A percentile compares a stretch with the other conserved stretches of the same genome.
phyloP scores from a whole-genome alignment of 176 grass and related monocot species.

The Triticum urartu region DNA sequence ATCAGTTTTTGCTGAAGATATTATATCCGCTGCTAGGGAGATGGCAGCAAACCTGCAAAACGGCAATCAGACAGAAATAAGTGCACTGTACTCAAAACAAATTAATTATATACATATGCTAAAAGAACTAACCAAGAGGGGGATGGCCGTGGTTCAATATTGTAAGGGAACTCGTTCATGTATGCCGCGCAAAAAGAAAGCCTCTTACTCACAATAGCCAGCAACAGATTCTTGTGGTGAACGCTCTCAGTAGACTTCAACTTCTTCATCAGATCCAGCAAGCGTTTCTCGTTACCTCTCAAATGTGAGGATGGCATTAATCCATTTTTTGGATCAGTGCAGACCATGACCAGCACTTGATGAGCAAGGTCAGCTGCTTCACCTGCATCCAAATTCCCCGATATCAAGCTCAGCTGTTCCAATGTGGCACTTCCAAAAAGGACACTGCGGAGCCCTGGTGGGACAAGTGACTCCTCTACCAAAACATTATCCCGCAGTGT shows the following conservation, averaged over 20 bases:
- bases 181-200: slow-evolving; percentile 74
- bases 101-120: neutral
- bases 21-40: slow-evolving; percentile 74
- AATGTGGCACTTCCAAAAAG: slow-evolving; percentile 88
- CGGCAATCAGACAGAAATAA: slow-evolving; percentile 28
- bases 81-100: slow-evolving; percentile 20
- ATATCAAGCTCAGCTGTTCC: slow-evolving; percentile 79
- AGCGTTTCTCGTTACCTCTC: slow-evolving; percentile 82
- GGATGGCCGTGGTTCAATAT: slow-evolving; percentile 58
- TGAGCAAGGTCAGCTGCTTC: slow-evolving; percentile 63
- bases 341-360: slow-evolving; percentile 80
- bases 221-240: slow-evolving; percentile 71
- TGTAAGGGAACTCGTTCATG: slow-evolving; percentile 81
- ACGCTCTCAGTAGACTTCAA: slow-evolving; percentile 63
- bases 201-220: slow-evolving; percentile 62
- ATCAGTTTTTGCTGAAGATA: slow-evolving; percentile 61
- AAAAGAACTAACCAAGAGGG: slow-evolving; percentile 74
- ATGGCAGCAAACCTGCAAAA: slow-evolving; percentile 75
- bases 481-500: slow-evolving; percentile 69
- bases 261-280: slow-evolving; percentile 89
- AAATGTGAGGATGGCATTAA: slow-evolving; percentile 73
- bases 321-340: slow-evolving; percentile 86
- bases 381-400: slow-evolving; percentile 60
- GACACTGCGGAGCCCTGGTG: slow-evolving; percentile 82
- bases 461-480: slow-evolving; percentile 66